phyloP scores from a whole-genome alignment of 2,329 filamentous ascomycete species.

The Botrytis medusae region DNA sequence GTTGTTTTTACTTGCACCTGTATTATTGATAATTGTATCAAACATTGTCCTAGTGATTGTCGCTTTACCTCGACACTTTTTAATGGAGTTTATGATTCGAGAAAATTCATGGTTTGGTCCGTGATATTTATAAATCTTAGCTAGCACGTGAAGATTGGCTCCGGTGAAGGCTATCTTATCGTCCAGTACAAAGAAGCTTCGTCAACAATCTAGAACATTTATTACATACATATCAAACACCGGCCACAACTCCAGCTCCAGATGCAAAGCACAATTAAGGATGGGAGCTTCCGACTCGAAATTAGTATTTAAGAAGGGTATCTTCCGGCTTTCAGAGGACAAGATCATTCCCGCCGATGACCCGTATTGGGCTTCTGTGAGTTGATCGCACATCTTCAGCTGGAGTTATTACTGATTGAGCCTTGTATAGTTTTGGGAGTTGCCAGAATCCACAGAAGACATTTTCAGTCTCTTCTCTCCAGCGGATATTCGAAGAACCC shows the following conservation, averaged over 20 bases:
- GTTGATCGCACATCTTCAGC: slow-evolving; percentile 40
- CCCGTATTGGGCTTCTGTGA: slow-evolving; percentile 87
- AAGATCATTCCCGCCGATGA: slow-evolving; percentile 83
- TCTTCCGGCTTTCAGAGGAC: slow-evolving; percentile 94
- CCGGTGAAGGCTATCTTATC: slow-evolving; percentile 16
- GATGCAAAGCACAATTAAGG: slow-evolving; percentile 34
- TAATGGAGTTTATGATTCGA: background rate
- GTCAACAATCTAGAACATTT: slow-evolving; percentile 20
- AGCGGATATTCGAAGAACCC: slow-evolving; percentile 81
- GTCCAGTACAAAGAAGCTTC: slow-evolving; percentile 17
- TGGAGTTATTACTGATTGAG: slow-evolving; percentile 23
- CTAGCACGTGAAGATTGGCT: slow-evolving; percentile 20
- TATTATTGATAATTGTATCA: background rate
- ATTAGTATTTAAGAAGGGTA: slow-evolving; percentile 97
- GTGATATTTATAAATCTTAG: background rate
- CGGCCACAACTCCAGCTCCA: slow-evolving; percentile 21
- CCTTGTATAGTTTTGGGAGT: slow-evolving; percentile 82
- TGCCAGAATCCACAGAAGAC: slow-evolving; percentile 93
- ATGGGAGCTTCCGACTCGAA: slow-evolving; percentile 99
- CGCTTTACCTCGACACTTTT: background rate
- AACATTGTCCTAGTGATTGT: background rate
- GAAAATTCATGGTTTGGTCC: background rate
- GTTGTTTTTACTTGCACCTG: background rate
- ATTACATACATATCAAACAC: slow-evolving; percentile 22
- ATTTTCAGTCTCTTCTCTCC: slow-evolving; percentile 94